Percentiles rank a stretch among this genome's conserved stretches.
Conservation (phyloP, 129 eudicot genomes). For the Chrysanthemum seticuspe region DNA sequence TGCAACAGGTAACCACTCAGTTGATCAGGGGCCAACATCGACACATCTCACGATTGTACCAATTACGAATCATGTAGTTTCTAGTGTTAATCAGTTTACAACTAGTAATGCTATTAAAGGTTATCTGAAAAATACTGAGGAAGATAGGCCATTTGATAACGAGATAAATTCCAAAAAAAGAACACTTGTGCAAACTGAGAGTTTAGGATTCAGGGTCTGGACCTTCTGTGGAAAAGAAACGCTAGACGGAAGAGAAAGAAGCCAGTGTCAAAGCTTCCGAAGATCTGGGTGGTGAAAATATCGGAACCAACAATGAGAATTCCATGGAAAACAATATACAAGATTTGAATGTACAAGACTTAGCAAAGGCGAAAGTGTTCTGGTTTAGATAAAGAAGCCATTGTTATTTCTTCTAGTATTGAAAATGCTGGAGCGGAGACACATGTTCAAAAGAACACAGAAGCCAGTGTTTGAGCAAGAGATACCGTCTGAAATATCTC, state of each 20-base stretch:
- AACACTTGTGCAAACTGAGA: conserved; percentile 13
- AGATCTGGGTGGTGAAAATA: background rate
- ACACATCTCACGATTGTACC: conserved; percentile 5
- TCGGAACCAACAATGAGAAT: too few species aligned
- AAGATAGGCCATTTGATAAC: conserved; percentile 18
- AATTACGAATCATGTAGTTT: conserved; percentile 29
- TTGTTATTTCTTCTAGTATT: conserved; percentile 15
- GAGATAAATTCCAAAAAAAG: conserved; percentile 25
- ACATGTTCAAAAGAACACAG: conserved; percentile 2
- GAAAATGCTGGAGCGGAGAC: conserved; percentile 19
- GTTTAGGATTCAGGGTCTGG: conserved; percentile 23
- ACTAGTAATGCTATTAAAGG: too few species aligned
- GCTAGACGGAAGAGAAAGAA: conserved; percentile 25
- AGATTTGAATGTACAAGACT: conserved; percentile 14
- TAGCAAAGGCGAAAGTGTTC: conserved; percentile 3
- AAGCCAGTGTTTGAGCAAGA: conserved; percentile 14
- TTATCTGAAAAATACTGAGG: conserved; percentile 13
- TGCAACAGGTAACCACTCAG: conserved; percentile 26
- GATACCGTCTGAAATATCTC: conserved; percentile 4
- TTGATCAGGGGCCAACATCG: background rate
- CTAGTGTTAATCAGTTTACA: background rate
- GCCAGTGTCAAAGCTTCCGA: conserved; percentile 20
- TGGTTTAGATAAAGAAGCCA: conserved; percentile 15
- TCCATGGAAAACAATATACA: too few species aligned
- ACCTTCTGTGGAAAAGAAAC: conserved; percentile 44